Conservation (phyloP, 2,329 filamentous ascomycete genomes). For the Penicillium corylophilum region DNA sequence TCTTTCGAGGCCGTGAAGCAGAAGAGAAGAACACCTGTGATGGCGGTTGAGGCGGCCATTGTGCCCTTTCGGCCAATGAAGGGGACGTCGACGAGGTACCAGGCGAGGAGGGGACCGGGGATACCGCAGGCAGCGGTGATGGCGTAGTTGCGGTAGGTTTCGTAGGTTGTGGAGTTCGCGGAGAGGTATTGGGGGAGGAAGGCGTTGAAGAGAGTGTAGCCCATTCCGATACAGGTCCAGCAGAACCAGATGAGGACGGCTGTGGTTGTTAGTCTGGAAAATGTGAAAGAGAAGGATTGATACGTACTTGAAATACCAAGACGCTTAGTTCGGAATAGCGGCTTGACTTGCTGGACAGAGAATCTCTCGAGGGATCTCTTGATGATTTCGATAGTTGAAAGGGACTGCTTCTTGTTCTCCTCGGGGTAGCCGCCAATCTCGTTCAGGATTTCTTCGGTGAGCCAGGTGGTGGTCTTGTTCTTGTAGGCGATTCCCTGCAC, state of each 20-base stretch:
- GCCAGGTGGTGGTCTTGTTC: conserved; percentile 69
- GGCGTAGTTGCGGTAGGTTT: conserved; percentile 73
- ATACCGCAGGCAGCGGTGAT: conserved; percentile 76
- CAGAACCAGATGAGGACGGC: conserved; percentile 67
- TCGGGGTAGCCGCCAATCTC: conserved; percentile 52
- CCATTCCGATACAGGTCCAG: conserved; percentile 82
- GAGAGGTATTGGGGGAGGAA: conserved; percentile 82
- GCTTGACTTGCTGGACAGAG: conserved; percentile 64
- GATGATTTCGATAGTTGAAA: conserved; percentile 52
- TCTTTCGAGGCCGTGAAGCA: conserved; percentile 54
- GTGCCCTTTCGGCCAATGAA: conserved; percentile 60
- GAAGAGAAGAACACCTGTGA: conserved; percentile 56
- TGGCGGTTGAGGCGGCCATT: conserved; percentile 52
- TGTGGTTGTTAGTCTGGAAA: conserved; percentile 39
- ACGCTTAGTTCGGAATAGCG: conserved; percentile 56
- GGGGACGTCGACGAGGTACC: conserved; percentile 69
- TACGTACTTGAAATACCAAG: conserved; percentile 49
- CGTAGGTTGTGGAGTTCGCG: conserved; percentile 31
- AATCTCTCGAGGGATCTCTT: conserved; percentile 64
- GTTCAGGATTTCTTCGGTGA: conserved; percentile 69
- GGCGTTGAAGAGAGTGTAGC: conserved; percentile 83
- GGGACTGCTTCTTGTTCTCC: conserved; percentile 39
- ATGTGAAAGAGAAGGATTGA: conserved; percentile 42
- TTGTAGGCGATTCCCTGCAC: conserved; percentile 74
- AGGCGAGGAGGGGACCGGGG: conserved; percentile 72